Evolutionary conservation across 129 eudicot species (phyloP).

Genomic region (Escallonia herrerae): DNA sequence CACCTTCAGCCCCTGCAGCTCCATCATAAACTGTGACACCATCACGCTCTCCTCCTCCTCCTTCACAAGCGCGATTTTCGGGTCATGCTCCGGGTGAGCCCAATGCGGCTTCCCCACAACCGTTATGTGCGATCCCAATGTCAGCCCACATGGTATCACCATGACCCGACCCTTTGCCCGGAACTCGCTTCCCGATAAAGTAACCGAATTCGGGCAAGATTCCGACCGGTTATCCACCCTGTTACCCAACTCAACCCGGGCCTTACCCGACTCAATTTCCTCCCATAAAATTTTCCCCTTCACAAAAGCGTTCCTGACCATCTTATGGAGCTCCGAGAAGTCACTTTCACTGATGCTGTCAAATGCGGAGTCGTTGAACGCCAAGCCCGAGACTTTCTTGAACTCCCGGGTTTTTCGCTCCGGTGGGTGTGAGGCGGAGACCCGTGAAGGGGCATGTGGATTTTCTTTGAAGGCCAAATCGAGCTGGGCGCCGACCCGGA

Average conservation of each 20-base stretch:
- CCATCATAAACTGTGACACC: conserved; percentile 93
- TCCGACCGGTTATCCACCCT: conserved; percentile 27
- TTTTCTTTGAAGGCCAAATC: conserved; percentile 56
- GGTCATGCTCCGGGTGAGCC: conserved; percentile 70
- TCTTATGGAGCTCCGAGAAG: conserved; percentile 54
- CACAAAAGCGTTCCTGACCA: conserved; percentile 57
- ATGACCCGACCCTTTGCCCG: conserved; percentile 36
- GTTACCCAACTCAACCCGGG: conserved; percentile 15
- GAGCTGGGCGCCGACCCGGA: conserved; percentile 28
- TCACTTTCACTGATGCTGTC: conserved; percentile 41
- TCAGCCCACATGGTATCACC: conserved; percentile 86
- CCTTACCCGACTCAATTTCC: conserved; percentile 45
- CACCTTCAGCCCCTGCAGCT: conserved; percentile 78
- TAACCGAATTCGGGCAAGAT: conserved; percentile 66
- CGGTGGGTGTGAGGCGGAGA: conserved; percentile 21
- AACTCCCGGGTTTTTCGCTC: conserved; percentile 31
- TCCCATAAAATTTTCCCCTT: conserved; percentile 64
- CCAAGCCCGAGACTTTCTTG: conserved; percentile 47
- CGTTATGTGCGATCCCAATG: conserved; percentile 79
- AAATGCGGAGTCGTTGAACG: conserved; percentile 43
- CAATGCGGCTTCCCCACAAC: conserved; percentile 59
- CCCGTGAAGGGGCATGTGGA: conserved; percentile 56
- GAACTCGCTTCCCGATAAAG: conserved; percentile 47
- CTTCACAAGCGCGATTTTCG: conserved; percentile 68
- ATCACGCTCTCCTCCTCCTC: conserved; percentile 64